Base-by-base conservation (phyloP, 768 basidiomycete genomes). In the Rhodotorula graminis region DNA sequence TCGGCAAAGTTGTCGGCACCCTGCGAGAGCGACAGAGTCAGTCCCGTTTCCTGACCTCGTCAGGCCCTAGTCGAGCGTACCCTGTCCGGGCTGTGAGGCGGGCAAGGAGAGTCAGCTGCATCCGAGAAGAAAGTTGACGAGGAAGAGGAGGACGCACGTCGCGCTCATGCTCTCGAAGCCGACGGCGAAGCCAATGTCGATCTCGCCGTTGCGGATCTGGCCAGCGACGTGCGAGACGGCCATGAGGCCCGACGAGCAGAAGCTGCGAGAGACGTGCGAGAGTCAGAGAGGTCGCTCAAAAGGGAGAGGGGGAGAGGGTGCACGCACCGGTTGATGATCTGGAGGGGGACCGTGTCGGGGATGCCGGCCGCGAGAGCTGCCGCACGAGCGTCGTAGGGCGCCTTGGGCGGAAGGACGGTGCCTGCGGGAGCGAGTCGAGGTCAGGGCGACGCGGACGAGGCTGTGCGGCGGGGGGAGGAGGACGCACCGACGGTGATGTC, bases 141-240 rank as follows among this genome's bases (percentile, higher is more conserved):
- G 58, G 47, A 57, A 64, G 60, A 53, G 56, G 42, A 71, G 55
- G 10, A 78, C 78, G 61, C 74, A 79, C 76, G 78, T 79, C n/a
- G 77, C 77, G 1, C 90, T 90, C 93, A 96, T 96, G 68, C 88
- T 89, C 82, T 96, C 92, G 27, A 91, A 90, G 70, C 92, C 93
- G 55, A 91, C 88, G 8, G 76, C 92, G 65, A 95, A 90, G 55
- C 93, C 93, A 76, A 94, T 88, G 78, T 91, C 88, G 74, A 94
- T 94, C 82, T 92, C 89, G 1, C 91, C 90, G 3, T 85, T 80
- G 27, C 82, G 80, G 77, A 96, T 94, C 79, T 88, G 84, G 79
- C 89, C 90, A 44, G 92, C 90, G 74, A 95, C 89, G 79, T 88
- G 87, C 80, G 86, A 87, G 77, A 94, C 86, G 18, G 90, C 89